Base-by-base conservation (phyloP, 2,329 filamentous ascomycete genomes). In the Nemania serpens region DNA sequence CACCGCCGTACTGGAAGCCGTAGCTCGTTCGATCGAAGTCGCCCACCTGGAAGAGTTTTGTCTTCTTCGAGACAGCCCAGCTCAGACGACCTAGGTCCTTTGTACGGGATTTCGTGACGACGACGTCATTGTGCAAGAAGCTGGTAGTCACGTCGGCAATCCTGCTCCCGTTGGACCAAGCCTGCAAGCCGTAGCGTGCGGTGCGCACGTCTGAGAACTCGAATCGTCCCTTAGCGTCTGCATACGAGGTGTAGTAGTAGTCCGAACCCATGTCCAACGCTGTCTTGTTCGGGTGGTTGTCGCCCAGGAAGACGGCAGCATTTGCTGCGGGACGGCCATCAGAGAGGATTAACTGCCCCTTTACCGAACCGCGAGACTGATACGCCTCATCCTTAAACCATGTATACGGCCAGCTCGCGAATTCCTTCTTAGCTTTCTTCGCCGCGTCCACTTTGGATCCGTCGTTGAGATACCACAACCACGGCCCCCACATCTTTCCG, bases 191-290 rank as follows among this genome's bases (percentile, higher is more conserved):
- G 62, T 82, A 83, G 1, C 72, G 74, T 0, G 75, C 79, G 0
- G 71, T 70, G 5, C 80, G 77, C 17, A 84, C 78, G 55, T 80
- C 65, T 3, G 70, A 61, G 58, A 84, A 77, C 12, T 68, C 67
- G 63, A 84, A 84, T 1, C 69, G 63, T 13, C 81, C 81, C 1
- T 74, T 47, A 0, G 65, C 67, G 54, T 79, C 78, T 1, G 81
- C 76, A 62, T 81, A 79, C 0, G 74, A 70, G 7, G 78, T 81
- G 69, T 83, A 83, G 69, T 84, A 82, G 70, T 82, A 82, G 18
- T 74, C 71, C 3, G 74, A 71, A 20, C 81, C 81, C 68, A 81
- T 78, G 50, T 82, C 79, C 0, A 83, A 73, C 7, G 80, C 75
- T 5, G 77, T 77, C 53, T 79, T 75, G 29, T 75, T 77, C 1